Base-by-base conservation (phyloP, 129 eudicot species). In the Calendula officinalis region DNA sequence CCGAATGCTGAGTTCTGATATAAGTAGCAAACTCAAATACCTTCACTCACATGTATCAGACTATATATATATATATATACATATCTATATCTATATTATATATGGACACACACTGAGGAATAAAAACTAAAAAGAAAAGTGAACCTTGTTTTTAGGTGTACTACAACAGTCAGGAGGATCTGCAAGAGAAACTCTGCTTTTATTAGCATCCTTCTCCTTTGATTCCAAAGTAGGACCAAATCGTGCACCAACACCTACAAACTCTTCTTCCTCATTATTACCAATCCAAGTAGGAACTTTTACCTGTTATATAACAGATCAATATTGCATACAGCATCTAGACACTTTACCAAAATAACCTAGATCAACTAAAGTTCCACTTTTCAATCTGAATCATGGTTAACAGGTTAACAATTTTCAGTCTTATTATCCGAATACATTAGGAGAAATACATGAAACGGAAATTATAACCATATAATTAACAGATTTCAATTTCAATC, bases 131-230 rank as follows among this genome's bases (percentile, higher is more conserved):
- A 11, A 71, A 58, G 48, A 58, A 46, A 53, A 45, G n/a, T 15
- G 72, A 39, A 92, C 99, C 97, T 94, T 83, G 66, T 89, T 89
- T 72, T 75, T 86, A 37, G 97, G 99, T 48, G 61, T 78, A 57
- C 88, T 89, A 69, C 99, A 94, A 74, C 99, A 89, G 81, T 94
- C 97, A 1, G 95, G 94, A 86, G 99, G 97, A 64, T 94, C 99
- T 61, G 97, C 92, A 73, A 94, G 77, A 52, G 89, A 74, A 52
- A 94, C 82, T 80, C 64, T 81, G 60, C 85, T 88, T 59, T 94
- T 89, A 68, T 74, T 80, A 46, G 95, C 99, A 80, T 87, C 86
- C 72, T 84, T 94, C 86, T 94, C 99, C 78, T 94, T 86, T 17
- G 99, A 83, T 73, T 94, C 99, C 73, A 94, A 73, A 7, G 99